phyloP scores from a whole-genome alignment of 139 green algal genomes.

The Medakamo hakoo region DNA sequence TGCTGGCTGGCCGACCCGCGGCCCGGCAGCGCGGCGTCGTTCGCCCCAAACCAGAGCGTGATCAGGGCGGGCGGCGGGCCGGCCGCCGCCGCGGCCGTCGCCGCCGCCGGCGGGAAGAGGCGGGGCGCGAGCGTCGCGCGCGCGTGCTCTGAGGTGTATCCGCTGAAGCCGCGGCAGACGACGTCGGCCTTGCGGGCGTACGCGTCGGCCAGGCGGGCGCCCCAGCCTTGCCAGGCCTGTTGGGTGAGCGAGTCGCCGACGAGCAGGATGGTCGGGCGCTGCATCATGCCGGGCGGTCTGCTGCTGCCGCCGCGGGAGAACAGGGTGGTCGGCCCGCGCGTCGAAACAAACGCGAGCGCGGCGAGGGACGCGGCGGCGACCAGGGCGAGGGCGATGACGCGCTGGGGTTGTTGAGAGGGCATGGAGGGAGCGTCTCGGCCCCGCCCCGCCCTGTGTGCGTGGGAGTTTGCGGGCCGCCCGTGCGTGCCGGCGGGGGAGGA shows the following conservation, averaged over 20 bases:
- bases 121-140: too few relatives aligned
- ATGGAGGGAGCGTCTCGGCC: too few relatives aligned
- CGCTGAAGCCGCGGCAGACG: background rate
- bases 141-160: background rate
- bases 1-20: conserved; percentile 27
- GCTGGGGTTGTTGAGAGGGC: background rate
- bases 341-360: too few relatives aligned
- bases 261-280: conserved; percentile 26
- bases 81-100: too few relatives aligned
- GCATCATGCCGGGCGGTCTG: too few relatives aligned
- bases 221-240: conserved; percentile 39
- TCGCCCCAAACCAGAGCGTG: conserved; percentile 62
- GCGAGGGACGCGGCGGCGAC: background rate
- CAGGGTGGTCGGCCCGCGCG: background rate
- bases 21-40: conserved; percentile 45
- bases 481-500: too few relatives aligned
- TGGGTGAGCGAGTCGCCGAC: conserved; percentile 55
- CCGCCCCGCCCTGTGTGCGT: too few relatives aligned
- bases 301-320: background rate
- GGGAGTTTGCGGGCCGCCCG: too few relatives aligned
- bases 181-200: conserved; percentile 10
- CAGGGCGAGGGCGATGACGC: too few relatives aligned
- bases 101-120: background rate
- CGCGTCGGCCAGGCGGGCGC: conserved; percentile 12
- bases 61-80: conserved; percentile 9